Evolutionary conservation across 140 eudicot species (phyloP).

Genomic region (Oenanthe javanica): DNA sequence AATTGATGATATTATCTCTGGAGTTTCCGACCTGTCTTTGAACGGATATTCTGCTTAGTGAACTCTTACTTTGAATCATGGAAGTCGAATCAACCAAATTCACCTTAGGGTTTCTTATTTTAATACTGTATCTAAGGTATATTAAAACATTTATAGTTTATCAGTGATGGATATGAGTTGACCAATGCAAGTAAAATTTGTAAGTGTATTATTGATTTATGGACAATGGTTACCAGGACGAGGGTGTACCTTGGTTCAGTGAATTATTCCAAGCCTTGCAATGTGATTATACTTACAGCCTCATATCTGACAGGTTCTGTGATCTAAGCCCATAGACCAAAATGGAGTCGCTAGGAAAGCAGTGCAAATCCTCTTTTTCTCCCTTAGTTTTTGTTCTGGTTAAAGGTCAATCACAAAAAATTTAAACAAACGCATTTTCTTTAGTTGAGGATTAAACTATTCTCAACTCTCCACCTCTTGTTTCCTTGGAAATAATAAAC

Average conservation of each 20-base stretch:
- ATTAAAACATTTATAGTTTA: neutral
- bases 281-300: neutral
- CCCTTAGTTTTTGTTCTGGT: neutral
- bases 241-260: neutral
- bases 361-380: neutral
- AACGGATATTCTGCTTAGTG: neutral
- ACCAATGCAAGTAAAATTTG: neutral
- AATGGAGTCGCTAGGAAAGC: neutral
- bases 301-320: neutral
- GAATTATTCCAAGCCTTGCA: neutral
- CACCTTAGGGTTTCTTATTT: neutral
- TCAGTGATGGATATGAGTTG: neutral
- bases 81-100: neutral
- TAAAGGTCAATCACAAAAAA: too few species aligned
- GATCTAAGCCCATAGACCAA: neutral
- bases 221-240: neutral
- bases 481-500: too few species aligned
- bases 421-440: too few species aligned
- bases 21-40: neutral
- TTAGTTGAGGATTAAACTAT: too few species aligned
- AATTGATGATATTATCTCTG: constrained; percentile 6
- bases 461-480: too few species aligned
- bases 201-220: neutral
- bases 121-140: neutral
- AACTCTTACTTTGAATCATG: neutral